Evolutionary conservation across 2,329 filamentous ascomycete species (phyloP).

Genomic region (Alternaria arborescens): DNA sequence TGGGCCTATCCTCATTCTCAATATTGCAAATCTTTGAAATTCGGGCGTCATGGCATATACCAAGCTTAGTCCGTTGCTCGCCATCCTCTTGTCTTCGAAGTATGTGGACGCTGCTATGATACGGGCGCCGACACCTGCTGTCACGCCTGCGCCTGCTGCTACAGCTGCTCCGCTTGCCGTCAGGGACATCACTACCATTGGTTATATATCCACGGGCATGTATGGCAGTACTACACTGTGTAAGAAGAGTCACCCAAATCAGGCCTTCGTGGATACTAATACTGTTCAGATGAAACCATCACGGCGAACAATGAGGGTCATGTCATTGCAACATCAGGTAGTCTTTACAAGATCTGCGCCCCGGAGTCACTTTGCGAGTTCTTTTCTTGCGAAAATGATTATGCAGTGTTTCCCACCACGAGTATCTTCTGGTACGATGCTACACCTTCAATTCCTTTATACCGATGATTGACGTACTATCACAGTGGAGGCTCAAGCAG

Average conservation of each 20-base stretch:
- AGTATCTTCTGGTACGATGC: constrained; percentile 16
- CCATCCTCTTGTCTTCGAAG: constrained; percentile 2
- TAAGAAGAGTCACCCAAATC: background rate
- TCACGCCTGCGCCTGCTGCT: constrained; percentile 15
- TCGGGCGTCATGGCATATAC: constrained; percentile 7
- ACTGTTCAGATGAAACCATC: constrained; percentile 17
- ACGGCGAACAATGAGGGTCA: constrained; percentile 16
- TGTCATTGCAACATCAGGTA: constrained; percentile 17
- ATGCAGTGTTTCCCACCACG: constrained; percentile 3
- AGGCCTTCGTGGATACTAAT: constrained; percentile 3
- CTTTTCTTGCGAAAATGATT: constrained; percentile 18
- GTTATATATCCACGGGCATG: constrained; percentile 16
- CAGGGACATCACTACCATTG: constrained; percentile 20
- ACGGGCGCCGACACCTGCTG: constrained; percentile 10
- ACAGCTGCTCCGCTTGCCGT: constrained; percentile 15
- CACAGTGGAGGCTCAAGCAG: constrained; percentile 12
- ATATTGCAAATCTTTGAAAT: background rate
- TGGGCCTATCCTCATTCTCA: background rate
- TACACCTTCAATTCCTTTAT: background rate
- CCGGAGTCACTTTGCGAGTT: constrained; percentile 14
- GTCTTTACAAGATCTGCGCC: constrained; percentile 16
- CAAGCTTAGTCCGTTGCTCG: constrained; percentile 8
- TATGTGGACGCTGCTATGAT: constrained; percentile 14
- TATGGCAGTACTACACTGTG: constrained; percentile 20
- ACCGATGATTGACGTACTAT: background rate